Conservation (phyloP, 176 grass and related monocot genomes). For the Oryza punctata region DNA sequence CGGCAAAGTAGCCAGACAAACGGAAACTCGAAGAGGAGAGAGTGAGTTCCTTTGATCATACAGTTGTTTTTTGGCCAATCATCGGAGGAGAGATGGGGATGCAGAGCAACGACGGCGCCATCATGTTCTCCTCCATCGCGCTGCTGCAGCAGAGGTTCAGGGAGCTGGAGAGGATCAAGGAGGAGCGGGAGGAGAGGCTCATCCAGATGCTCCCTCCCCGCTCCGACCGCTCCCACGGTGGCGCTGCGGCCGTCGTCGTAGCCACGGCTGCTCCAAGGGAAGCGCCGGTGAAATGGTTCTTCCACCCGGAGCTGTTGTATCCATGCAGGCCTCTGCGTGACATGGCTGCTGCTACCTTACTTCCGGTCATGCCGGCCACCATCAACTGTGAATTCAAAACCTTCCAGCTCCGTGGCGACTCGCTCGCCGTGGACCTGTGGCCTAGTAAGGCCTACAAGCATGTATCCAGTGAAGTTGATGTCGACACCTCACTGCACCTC, state of each 20-base stretch:
- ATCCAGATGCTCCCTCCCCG: conserved; percentile 38
- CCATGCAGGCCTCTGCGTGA: conserved; percentile 55
- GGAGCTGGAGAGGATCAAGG: conserved; percentile 75
- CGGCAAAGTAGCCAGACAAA: conserved; percentile 16
- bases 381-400: conserved; percentile 38
- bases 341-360: conserved; percentile 36
- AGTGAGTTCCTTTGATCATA: neutral
- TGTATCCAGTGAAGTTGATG: conserved; percentile 51
- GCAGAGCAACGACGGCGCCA: conserved; percentile 47
- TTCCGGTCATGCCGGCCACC: conserved; percentile 19
- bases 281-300: conserved; percentile 57
- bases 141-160: conserved; percentile 87
- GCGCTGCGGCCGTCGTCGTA: neutral
- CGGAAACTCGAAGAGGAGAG: neutral
- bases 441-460: conserved; percentile 43
- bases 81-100: conserved; percentile 15
- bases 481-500: conserved; percentile 86
- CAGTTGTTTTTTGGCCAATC: conserved; percentile 1
- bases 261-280: conserved; percentile 3
- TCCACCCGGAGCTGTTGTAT: conserved; percentile 64
- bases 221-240: neutral
- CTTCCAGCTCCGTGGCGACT: conserved; percentile 35
- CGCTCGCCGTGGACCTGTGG: conserved; percentile 46
- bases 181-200: conserved; percentile 77
- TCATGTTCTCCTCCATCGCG: conserved; percentile 75